Evolutionary conservation across 192 early-diverging fungal genomes (phyloP).

Genomic region (Coemansia sp.): DNA sequence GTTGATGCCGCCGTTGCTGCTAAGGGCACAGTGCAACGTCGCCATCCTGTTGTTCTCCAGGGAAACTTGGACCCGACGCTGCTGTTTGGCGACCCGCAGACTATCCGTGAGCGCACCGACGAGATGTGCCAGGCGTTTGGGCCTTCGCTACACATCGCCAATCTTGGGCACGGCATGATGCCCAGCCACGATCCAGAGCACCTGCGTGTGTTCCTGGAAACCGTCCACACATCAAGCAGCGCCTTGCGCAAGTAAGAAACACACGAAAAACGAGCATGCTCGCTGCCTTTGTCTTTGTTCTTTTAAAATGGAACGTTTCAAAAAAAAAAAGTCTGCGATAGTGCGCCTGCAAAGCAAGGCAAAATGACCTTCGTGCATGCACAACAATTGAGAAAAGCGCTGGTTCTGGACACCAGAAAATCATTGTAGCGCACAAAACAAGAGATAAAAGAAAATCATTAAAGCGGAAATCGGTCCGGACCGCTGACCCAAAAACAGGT

Average conservation of each 20-base stretch:
- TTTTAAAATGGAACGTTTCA: neutral
- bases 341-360: neutral
- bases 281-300: neutral
- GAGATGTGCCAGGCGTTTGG: constrained; percentile 85
- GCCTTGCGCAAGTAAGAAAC: constrained; percentile 20
- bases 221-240: constrained; percentile 58
- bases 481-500: neutral
- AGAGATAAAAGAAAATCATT: neutral
- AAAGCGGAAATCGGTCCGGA: neutral
- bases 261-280: no score
- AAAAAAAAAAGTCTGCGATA: neutral
- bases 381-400: neutral
- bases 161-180: constrained; percentile 96
- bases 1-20: constrained; percentile 20
- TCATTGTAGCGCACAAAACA: neutral
- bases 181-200: constrained; percentile 76
- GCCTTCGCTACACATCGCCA: constrained; percentile 78
- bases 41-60: constrained; percentile 62
- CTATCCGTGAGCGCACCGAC: constrained; percentile 68
- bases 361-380: neutral
- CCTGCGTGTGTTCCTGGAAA: constrained; percentile 66
- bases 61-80: constrained; percentile 93
- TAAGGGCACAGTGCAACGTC: neutral
- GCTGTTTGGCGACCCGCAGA: constrained; percentile 73
- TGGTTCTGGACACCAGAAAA: neutral